Base-by-base conservation (phyloP, 176 grass and related monocot genomes). In the Poa pratensis region DNA sequence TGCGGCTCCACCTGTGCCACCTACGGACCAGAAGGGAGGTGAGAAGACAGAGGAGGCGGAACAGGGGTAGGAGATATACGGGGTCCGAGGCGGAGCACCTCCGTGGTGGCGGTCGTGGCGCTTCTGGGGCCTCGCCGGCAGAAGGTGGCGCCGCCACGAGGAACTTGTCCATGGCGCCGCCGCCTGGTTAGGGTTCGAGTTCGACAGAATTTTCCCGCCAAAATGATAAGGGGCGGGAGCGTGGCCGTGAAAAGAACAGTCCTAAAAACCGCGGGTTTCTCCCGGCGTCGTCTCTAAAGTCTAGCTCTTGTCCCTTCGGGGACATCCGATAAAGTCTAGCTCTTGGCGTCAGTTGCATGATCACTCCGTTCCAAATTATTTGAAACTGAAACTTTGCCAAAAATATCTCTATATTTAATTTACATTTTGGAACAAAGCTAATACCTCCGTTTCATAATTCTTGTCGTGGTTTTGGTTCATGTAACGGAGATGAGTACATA, bases 121-220 rank as follows among this genome's bases (percentile, higher is more conserved):
- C 53, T 28, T 43, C 74, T 16, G 74, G 18, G 30, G 24, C 82
- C 23, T 83, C 90, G 39, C 58, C 79, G 52, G 69, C 76, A 63
- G 62, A 66, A 53, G 50, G 85, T n/a, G 82, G 74, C 76, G 75
- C 26, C 54, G 89, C 39, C 45, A 74, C 86, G 64, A 91, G 73
- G 82, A 92, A 97, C 66, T 92, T 88, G 9, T 94, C 92, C 95
- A 97, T 97, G 78, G 73, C 70, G 49, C 83, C 30, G 15, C n/a
- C 30, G 15, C n/a, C 49, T 20, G 16, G 57, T 10, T 86, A 83
- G 63, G 69, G 76, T 30, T 88, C 0, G 48, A 75, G 73, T 30
- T 52, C 9, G 78, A 30, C 45, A 30, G 14, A 18, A 17, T 32
- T 45, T 79, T 91, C 85, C 64, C 66, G 68, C 86, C 82, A 88